Evolutionary conservation across 1,139 yeast species (phyloP).

Genomic region (Yamadazyma atmosphaerica): DNA sequence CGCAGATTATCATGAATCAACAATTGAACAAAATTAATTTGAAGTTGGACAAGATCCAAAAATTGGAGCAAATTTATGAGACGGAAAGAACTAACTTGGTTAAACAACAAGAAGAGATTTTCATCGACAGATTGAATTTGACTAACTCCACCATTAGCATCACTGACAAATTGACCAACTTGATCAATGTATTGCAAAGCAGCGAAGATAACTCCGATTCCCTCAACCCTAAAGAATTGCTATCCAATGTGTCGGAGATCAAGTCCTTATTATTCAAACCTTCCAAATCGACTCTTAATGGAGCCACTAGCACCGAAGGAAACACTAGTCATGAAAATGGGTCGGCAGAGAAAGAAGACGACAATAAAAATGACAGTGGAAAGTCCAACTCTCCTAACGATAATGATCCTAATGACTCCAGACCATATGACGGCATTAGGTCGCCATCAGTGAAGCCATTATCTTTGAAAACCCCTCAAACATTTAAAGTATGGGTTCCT

Average conservation of each 20-base stretch:
- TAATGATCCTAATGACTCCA: conserved; percentile 11
- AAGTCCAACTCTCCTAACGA: conserved; percentile 1
- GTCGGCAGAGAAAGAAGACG: conserved; percentile 6
- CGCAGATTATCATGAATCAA: conserved; percentile 62
- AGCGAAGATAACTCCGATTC: conserved; percentile 20
- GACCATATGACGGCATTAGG: conserved; percentile 26
- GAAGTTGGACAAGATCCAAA: conserved; percentile 67
- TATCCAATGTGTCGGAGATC: conserved; percentile 39
- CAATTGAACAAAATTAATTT: conserved; percentile 75
- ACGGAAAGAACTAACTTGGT: conserved; percentile 73
- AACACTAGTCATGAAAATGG: too few species aligned
- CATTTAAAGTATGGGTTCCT: conserved; percentile 85
- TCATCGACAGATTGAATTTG: conserved; percentile 74
- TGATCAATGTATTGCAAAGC: conserved; percentile 35
- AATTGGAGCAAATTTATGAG: conserved; percentile 77
- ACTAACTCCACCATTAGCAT: conserved; percentile 59
- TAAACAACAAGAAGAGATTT: conserved; percentile 77
- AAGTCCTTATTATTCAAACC: conserved; percentile 54
- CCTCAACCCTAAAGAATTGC: conserved; percentile 13
- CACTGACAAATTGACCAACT: conserved; percentile 49
- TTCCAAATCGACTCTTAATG: conserved; percentile 32
- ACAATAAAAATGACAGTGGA: conserved; percentile 10
- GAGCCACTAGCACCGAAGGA: conserved; percentile 4
- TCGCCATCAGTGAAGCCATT: conserved; percentile 54
- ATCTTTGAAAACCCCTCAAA: conserved; percentile 79